Base-by-base conservation (phyloP, 352 stramenopile species). In the Phytophthora vignae region DNA sequence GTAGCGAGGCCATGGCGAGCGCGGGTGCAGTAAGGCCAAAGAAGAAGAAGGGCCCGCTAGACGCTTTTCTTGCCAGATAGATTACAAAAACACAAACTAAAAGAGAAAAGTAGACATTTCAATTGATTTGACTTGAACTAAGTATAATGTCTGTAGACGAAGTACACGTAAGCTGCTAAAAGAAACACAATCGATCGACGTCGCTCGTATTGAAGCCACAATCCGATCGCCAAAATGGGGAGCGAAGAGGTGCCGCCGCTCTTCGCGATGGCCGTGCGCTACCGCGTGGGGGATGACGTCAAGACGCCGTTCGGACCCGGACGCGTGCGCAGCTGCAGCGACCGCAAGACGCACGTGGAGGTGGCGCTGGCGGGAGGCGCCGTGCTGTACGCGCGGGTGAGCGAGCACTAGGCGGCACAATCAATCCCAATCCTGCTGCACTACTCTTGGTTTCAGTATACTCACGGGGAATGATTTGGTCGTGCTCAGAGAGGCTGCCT, bases 221-320 rank as follows among this genome's bases (percentile, higher is more conserved):
- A 14, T 42, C 14, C 36, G 11, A 42, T 42, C 15, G 36, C 15
- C 36, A 11, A 42, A 53, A 79, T 77, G 64, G 64, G 62, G 17
- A 53, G 48, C 44, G 64, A 73, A 59, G 74, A 89, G 55, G 77
- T 89, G 65, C 87, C 87, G 74, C 81, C 79, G 79, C 79, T 95
- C 54, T 88, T 95, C 58, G 84, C 88, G 54, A 79, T 89, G 64
- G 76, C 79, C 55, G 66, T 95, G 57, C 88, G 88, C 58, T 95
- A 92, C 61, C 65, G 73, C 27, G 65, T 60, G 10, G 88, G 88
- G 33, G 88, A 95, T 67, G 64, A 60, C 25, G 88, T 95, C 25
- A 80, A 78, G 60, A 94, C 86, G 33, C 81, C 85, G 15, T 96
- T 91, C 53, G 88, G 88, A 2, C 55, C 73, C 2, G 88, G 88